Base-by-base conservation (phyloP, 345 rosid genomes). In the Eucalyptus erythrocorys region DNA sequence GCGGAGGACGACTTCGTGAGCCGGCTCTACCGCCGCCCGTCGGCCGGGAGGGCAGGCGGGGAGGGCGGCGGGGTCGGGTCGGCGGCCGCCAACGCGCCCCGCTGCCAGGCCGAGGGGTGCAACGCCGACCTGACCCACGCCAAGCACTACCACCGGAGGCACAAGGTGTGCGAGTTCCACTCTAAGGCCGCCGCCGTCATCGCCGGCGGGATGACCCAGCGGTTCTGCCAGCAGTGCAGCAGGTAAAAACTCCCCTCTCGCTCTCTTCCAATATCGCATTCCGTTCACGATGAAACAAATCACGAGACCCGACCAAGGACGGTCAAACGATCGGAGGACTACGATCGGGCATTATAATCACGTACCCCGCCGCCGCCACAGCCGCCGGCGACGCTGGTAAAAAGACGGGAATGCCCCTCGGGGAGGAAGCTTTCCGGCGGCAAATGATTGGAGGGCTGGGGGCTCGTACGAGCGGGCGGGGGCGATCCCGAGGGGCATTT, bases 191-290 rank as follows among this genome's bases (percentile, higher is more conserved):
- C 99, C 13, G 95, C 98, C 6, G 99, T 96, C 64, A 91, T 96
- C 15, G 94, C 98, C 10, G 96, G 96, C 90, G 98, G 99, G 14
- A 90, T 95, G 87, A 96, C 98, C 91, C 99, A 98, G 93, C 96
- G 99, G 48, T 98, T 98, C 94, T 98, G 99, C 94, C 99, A 98
- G 91, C 99, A 98, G 94, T 98, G 99, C 86, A 98, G 99, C 99
- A 96, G 99, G 99, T 89, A 68, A 85, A 7, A 61, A 30, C 68
- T 40, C n/a, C 48, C 91, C 88, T 87, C 30, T 32, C 82, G 48
- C 30, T 49, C 48, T 51, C 57, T 51, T 51, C 57, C 57, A 4
- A 21, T 21, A 76, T 76, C 84, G 14, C 84, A 40, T 21, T 11
- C 84, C 27, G 47, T 76, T 40, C 84, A 6, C 84, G 84, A 76